Base-by-base conservation (phyloP, 805 yeast genomes). In the Monosporozyma unispora region DNA sequence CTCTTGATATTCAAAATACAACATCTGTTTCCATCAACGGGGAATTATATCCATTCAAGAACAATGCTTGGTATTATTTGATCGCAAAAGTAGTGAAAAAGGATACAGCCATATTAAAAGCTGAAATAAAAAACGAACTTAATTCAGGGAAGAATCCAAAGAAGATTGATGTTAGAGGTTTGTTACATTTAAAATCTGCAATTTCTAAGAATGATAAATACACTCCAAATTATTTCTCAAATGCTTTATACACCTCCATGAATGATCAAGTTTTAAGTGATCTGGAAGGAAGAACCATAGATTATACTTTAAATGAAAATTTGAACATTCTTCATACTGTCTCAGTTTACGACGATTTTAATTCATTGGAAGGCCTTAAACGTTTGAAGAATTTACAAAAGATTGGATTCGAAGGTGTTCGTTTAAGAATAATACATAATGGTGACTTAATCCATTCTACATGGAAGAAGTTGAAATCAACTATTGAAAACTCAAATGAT, bases 1-100 rank as follows among this genome's bases (percentile, higher is more conserved):
- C 64, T 0, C 69, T 80, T 33, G 72, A 76, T 5, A 64, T 82
- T 25, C 57, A 58, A 0, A 60, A 63, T 1, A 81, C 16, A 23
- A 28, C 91, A 0, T 63, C 76, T 0, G 68, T 87, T 3, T 73
- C 88, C 46, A 78, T 80, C 27, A 85, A 91, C 63, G 98, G 98
- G 42, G 81, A 82, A 6, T 74, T 85, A 16, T 67, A 71, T 51
- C 74, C 73, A 3, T 71, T 82, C 55, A 70, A 67, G 35, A 66
- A 73, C 1, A 69, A 73, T 46, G 55, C 61, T 3, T 84, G 87
- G 84, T 80, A 80, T 52, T 68, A 69, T 41, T 61, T 75, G 1
- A 63, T 83, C 57, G 73, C 79, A 3, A 71, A 66, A 35, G 85
- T 82, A 54, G 55, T 81, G 16, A 66, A 70, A 22, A 71, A 68